These are phyloP conservation scores for Globisporangium cystogenes DNA, from an alignment of 352 stramenopile genomes.

Conservation along the genomic window DNA sequence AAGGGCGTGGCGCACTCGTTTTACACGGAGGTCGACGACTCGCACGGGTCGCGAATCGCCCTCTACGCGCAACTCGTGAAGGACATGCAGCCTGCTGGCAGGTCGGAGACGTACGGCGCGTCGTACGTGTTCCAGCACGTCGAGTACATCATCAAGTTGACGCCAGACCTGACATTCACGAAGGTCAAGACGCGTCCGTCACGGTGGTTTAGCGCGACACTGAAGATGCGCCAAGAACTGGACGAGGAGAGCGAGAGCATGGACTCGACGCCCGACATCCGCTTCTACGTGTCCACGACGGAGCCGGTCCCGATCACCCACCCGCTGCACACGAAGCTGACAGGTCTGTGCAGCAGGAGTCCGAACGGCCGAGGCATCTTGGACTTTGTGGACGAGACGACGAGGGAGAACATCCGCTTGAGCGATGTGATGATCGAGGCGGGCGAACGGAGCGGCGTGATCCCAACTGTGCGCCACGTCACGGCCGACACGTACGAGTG, in stretches of 20 bases:
- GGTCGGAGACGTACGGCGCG: conserved; percentile 48
- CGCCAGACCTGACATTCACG: conserved; percentile 42
- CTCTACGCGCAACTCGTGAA: conserved; percentile 35
- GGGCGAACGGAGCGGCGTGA: conserved; percentile 29
- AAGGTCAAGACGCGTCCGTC: conserved; percentile 55
- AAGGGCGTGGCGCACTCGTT: conserved; percentile 77
- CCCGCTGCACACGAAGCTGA: conserved; percentile 28
- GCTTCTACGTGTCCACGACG: conserved; percentile 72
- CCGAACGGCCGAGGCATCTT: conserved; percentile 46
- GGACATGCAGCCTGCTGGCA: conserved; percentile 29
- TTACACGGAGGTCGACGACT: conserved; percentile 52
- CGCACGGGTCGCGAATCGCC: conserved; percentile 26
- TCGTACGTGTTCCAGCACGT: conserved; percentile 54
- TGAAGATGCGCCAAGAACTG: conserved; percentile 82
- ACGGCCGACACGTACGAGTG: conserved; percentile 38
- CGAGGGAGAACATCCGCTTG: conserved; percentile 36
- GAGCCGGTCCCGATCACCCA: conserved; percentile 52
- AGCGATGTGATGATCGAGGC: conserved; percentile 39
- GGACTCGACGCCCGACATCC: conserved; percentile 66
- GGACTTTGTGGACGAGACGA: conserved; percentile 36
- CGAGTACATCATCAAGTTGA: conserved; percentile 65
- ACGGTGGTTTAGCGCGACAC: conserved; percentile 70
- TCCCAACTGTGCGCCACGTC: conserved; percentile 61
- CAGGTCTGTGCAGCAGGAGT: conserved; percentile 22
- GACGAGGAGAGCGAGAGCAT: conserved; percentile 48